Evolutionary conservation across 345 rosid genomes (phyloP), one percentile per base, ranked within the genome.

Genomic region (Hibiscus tridactylites): DNA sequence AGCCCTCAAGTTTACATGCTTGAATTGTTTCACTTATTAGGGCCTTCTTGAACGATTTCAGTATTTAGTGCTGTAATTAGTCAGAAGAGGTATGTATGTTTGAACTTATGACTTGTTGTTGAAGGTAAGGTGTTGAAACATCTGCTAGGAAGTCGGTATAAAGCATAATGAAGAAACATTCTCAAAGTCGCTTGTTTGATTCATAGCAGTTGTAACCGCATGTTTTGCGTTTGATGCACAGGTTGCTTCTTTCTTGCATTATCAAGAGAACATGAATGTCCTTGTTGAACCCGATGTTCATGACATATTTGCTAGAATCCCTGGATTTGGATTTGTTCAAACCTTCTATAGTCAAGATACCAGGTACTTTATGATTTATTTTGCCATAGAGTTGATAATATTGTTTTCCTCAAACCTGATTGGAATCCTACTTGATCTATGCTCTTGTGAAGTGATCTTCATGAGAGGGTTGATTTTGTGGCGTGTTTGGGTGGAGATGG

Each of bases 401-500:
- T 5, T 24, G 9, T 69, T 29, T 67, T 60, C 49, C 19, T 65
- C 17, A 50, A 3, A n/a, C 44, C 71, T 68, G 59, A 68, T 61
- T 56, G 61, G 70, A 17, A 60, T 56, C 68, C 59, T 60, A 60
- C 52, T 52, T 28, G 28, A 72, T 46, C 42, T 33, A 26, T 74
- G 53, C 67, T 63, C 49, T 72, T 75, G 69, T 74, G 76, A 73
- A 94, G 98, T 69, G 93, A 91, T 86, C 98, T 94, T 59, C 97
- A 94, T 71, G 97, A 90, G 88, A 86, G 96, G 85, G 92, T 94
- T 80, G 98, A 94, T 86, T 90, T 94, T 70, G 96, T 94, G 69
- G 95, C 93, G 75, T 94, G 98, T 83, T 81, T 94, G 85, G 98
- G 98, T 21, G 98, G 98, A 24, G 98, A 94, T 77, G 98, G 98